Percentiles rank a stretch among this genome's conserved stretches.
Conservation (phyloP, 1,139 yeast species). For the Candida anutae region DNA sequence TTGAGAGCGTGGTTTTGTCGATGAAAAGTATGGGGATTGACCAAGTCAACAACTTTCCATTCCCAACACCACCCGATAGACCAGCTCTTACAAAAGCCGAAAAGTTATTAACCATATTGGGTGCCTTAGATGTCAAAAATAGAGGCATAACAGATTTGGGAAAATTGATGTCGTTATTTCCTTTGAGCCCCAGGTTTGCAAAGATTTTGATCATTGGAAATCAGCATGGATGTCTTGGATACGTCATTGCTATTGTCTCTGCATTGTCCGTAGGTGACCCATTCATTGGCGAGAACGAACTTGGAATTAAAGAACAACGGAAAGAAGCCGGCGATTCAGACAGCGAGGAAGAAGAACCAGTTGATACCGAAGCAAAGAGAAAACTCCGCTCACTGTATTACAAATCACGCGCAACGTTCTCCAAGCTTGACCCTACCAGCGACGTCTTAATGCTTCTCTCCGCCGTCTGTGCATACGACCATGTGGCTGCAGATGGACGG, state of each 20-base stretch:
- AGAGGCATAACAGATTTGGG: slow-evolving; percentile 69
- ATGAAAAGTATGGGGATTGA: slow-evolving; percentile 98
- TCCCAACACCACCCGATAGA: slow-evolving; percentile 89
- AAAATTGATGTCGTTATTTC: slow-evolving; percentile 79
- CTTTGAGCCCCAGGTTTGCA: slow-evolving; percentile 88
- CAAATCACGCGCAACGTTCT: slow-evolving; percentile 52
- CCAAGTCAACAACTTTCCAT: slow-evolving; percentile 85
- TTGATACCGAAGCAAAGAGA: slow-evolving; percentile 32
- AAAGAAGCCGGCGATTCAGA: slow-evolving; percentile 4
- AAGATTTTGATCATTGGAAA: slow-evolving; percentile 85
- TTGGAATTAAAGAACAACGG: slow-evolving; percentile 40
- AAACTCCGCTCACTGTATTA: slow-evolving; percentile 41
- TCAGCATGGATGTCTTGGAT: slow-evolving; percentile 79
- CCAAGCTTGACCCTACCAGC: slow-evolving; percentile 59
- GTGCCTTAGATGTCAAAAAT: slow-evolving; percentile 58
- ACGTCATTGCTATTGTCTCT: slow-evolving; percentile 83
- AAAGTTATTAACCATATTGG: slow-evolving; percentile 58
- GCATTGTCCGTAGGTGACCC: slow-evolving; percentile 95
- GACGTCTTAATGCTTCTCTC: slow-evolving; percentile 73
- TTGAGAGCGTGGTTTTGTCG: slow-evolving; percentile 84
- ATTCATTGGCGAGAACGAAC: slow-evolving; percentile 64
- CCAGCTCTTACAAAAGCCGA: slow-evolving; percentile 57
- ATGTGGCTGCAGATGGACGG: slow-evolving; percentile 43
- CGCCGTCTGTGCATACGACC: slow-evolving; percentile 87
- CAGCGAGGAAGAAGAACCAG: slow-evolving; percentile 20